Evolutionary conservation across 345 rosid species (phyloP).

Genomic region (Aethionema arabicum): DNA sequence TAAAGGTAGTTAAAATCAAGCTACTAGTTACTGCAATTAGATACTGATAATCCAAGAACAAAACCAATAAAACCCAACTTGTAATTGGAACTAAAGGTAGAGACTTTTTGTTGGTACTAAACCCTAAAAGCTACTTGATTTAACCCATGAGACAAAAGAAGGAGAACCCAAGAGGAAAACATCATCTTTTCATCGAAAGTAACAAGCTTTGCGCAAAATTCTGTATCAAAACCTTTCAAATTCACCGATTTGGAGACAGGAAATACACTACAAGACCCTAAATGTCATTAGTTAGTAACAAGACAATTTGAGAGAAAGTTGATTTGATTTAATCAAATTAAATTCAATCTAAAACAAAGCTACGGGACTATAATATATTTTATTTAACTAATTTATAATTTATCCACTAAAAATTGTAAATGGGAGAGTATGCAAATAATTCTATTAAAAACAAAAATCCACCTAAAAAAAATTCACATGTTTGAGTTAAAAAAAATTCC

Average conservation of each 20-base stretch:
- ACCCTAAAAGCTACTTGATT: background rate
- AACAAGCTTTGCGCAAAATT: conserved; percentile 25
- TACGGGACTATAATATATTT: too few relatives aligned
- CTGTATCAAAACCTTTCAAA: conserved; percentile 24
- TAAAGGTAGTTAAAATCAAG: conserved; percentile 1
- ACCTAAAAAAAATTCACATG: too few relatives aligned
- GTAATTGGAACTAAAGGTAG: conserved; percentile 1
- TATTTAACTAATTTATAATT: too few relatives aligned
- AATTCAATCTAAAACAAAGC: too few relatives aligned
- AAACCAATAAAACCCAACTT: conserved; percentile 8
- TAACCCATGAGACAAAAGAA: background rate
- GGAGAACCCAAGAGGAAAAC: background rate
- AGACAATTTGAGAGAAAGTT: too few relatives aligned
- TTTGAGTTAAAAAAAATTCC: too few relatives aligned
- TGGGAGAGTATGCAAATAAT: too few relatives aligned
- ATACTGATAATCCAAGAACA: too few relatives aligned
- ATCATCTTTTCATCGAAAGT: background rate
- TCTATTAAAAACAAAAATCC: too few relatives aligned
- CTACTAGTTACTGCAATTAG: background rate
- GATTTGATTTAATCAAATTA: too few relatives aligned
- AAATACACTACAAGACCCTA: background rate
- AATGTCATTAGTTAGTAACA: conserved; percentile 32
- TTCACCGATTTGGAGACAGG: conserved; percentile 25
- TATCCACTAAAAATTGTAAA: too few relatives aligned
- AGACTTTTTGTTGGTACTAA: too few relatives aligned